Evolutionary conservation across 2,329 filamentous ascomycete species (phyloP).

Genomic region (Talaromyces sp.): DNA sequence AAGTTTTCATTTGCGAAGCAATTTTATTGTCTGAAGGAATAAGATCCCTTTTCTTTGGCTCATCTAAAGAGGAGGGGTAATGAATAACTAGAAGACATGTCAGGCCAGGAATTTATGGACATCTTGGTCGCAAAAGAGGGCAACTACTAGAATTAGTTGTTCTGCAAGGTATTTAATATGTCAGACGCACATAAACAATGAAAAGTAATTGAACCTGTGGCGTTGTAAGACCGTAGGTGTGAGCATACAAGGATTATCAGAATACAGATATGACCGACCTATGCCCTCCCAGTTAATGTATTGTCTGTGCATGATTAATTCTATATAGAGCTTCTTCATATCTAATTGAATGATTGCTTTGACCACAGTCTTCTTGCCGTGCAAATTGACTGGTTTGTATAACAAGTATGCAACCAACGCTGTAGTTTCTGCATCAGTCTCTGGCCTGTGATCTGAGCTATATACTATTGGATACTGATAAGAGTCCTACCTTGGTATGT

Average conservation of each 20-base stretch:
- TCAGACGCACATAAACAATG: not conserved
- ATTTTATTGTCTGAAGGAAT: no score
- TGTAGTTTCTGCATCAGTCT: not conserved
- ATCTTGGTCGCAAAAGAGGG: not conserved
- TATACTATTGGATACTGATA: not conserved
- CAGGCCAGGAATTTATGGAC: not conserved
- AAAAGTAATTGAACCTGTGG: not conserved
- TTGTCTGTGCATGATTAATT: not conserved
- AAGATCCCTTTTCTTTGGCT: not conserved
- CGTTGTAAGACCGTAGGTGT: not conserved
- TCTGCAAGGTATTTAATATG: not conserved
- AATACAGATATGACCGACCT: not conserved
- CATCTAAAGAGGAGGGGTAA: not conserved
- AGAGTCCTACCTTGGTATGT: not conserved
- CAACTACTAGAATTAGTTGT: no score
- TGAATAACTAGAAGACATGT: not conserved
- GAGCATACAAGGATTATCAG: not conserved
- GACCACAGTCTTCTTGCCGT: not conserved
- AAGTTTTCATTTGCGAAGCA: no score
- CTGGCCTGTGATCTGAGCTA: not conserved
- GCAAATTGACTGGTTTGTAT: not conserved
- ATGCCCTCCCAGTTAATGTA: not conserved
- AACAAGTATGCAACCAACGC: not conserved
- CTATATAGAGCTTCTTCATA: not conserved
- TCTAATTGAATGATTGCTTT: not conserved